Evolutionary conservation across 352 stramenopile genomes (phyloP), one percentile per base, ranked within the genome.

Genomic region (Phytophthora fragariaefolia): DNA sequence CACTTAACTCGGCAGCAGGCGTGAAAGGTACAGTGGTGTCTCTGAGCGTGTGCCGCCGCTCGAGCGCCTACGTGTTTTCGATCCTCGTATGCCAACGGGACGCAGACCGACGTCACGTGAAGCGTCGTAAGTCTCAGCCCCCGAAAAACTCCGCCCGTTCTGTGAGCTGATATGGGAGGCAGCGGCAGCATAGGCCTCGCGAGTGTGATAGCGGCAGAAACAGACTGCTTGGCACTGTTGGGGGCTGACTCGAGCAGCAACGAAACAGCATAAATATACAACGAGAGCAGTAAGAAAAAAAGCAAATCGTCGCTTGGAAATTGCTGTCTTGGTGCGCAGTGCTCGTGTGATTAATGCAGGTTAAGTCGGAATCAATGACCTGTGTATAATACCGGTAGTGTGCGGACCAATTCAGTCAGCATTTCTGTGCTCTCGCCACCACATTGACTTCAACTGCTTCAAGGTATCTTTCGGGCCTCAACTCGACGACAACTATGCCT

Each of bases 11-110:
- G n/a, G 30, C 13, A 34, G 22, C 12, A 45, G 24, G 34, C 24
- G n/a, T 57, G 42, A 67, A 49, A 28, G 10, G 51, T 68, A 54
- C 60, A 34, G 60, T 62, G 17, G 3, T 50, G 10, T 42, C 20
- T 26, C 60, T 62, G 60, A 59, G 48, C 58, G 59, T 38, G 20
- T 47, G n/a, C n/a, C 4, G 15, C 32, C 26, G 13, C 43, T 54
- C 13, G 48, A 15, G 38, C 40, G 18, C 18, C n/a, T 30, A 38
- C 32, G 27, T 18, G 32, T 46, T 6, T 26, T 23, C n/a, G 17
- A n/a, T 47, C 24, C 4, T 5, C n/a, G 28, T 52, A 40, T 58
- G 38, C 45, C 58, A 18, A 34, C 20, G 20, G 27, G 42, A 53
- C 34, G n/a, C 27, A 7, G 43, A n/a, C 45, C 46, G 42, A 46